Conservation (phyloP, 257 asterid genomes). For the Solanum virginianum region DNA sequence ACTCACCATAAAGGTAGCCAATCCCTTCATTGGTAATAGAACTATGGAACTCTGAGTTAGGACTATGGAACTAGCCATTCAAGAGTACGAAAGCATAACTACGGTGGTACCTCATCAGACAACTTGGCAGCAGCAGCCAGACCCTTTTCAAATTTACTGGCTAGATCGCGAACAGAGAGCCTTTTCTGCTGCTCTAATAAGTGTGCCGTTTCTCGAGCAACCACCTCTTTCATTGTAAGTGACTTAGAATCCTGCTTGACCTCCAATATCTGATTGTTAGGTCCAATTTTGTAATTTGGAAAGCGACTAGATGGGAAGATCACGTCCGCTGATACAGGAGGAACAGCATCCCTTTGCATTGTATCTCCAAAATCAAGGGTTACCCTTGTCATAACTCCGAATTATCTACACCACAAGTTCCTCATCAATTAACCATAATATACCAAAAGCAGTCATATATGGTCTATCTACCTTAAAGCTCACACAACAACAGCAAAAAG, state of each 20-base stretch:
- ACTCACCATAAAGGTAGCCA: too few species aligned
- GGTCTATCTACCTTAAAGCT: not conserved
- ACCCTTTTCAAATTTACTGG: conserved; percentile 85
- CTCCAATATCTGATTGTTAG: conserved; percentile 71
- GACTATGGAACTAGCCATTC: not conserved
- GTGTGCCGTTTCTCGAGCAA: conserved; percentile 65
- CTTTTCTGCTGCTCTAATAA: conserved; percentile 80
- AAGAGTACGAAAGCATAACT: not conserved
- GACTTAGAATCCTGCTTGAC: conserved; percentile 42
- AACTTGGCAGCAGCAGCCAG: conserved; percentile 84
- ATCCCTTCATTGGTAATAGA: not conserved
- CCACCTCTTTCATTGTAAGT: conserved; percentile 58
- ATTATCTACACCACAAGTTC: not conserved
- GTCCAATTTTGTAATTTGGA: conserved; percentile 67
- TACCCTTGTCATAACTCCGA: conserved; percentile 53
- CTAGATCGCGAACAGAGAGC: conserved; percentile 84
- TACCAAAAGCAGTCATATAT: not conserved
- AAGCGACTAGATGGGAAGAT: conserved; percentile 62
- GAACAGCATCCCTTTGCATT: conserved; percentile 62
- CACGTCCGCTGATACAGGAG: conserved; percentile 82
- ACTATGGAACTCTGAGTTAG: not conserved
- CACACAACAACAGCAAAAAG: not conserved
- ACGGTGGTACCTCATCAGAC: conserved; percentile 60
- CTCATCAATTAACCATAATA: not conserved
- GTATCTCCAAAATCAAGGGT: conserved; percentile 69